Percentiles rank a stretch among this genome's conserved stretches.
These are phyloP conservation scores for Leccinum variabile DNA, from an alignment of 1,284 basidiomycete species.

Conservation along the genomic window DNA sequence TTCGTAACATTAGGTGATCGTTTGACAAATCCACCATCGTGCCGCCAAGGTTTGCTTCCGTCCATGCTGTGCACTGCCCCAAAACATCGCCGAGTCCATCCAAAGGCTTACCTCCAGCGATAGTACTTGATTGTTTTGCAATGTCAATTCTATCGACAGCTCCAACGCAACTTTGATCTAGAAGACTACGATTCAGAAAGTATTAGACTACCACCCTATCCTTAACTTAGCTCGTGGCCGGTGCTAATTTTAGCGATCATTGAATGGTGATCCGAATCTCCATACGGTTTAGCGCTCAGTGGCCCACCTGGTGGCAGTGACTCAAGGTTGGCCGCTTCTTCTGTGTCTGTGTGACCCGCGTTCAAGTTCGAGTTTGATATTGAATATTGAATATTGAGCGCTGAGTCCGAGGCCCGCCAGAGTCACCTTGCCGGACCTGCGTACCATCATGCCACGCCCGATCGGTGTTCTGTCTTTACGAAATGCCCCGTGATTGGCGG, in stretches of 20 bases:
- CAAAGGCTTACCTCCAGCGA: background rate
- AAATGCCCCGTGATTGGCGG: conserved; percentile 60
- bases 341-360: no score
- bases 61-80: background rate
- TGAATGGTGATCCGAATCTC: background rate
- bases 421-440: no score
- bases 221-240: background rate
- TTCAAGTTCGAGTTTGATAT: background rate
- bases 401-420: no score
- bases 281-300: background rate
- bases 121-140: background rate
- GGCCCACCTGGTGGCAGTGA: background rate
- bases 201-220: background rate
- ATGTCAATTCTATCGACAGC: background rate
- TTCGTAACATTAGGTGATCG: conserved; percentile 13
- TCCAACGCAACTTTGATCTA: background rate
- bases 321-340: background rate
- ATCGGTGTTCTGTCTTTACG: conserved; percentile 2
- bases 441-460: background rate
- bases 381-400: background rate
- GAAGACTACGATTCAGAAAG: no score
- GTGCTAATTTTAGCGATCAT: background rate
- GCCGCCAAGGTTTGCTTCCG: background rate
- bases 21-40: background rate
- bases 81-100: no score